Percentiles rank a stretch among this genome's conserved stretches.
phyloP scores from a whole-genome alignment of 2,329 filamentous ascomycete genomes.

The Fusarium domesticum region DNA sequence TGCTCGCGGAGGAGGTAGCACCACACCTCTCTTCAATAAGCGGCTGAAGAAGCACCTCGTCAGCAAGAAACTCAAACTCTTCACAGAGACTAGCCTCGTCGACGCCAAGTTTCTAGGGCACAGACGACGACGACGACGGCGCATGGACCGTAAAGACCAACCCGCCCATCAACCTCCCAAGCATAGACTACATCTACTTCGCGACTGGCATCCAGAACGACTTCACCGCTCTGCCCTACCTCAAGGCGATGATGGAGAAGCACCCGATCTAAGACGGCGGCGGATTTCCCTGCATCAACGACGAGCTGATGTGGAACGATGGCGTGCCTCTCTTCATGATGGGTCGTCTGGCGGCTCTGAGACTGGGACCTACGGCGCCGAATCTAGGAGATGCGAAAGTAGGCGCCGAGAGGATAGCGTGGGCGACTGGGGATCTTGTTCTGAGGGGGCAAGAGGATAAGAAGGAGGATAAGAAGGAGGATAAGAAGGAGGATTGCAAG shows the following conservation, averaged over 20 bases:
- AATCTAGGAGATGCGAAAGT: slow-evolving; percentile 72
- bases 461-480: slow-evolving; percentile 4
- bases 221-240: slow-evolving; percentile 56
- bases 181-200: slow-evolving; percentile 69
- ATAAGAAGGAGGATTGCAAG: slow-evolving; percentile 7
- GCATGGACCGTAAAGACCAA: slow-evolving; percentile 47
- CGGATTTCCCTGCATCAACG: slow-evolving; percentile 69
- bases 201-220: slow-evolving; percentile 70
- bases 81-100: slow-evolving; percentile 55
- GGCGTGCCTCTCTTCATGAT: slow-evolving; percentile 72
- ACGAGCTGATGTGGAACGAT: slow-evolving; percentile 72
- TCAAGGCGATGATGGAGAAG: slow-evolving; percentile 56
- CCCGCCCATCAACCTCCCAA: slow-evolving; percentile 53
- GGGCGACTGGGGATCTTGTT: slow-evolving; percentile 61
- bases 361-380: slow-evolving; percentile 67
- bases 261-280: slow-evolving; percentile 61
- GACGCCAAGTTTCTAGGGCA: slow-evolving; percentile 49
- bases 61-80: slow-evolving; percentile 50
- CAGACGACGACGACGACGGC: slow-evolving; percentile 33
- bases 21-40: slow-evolving; percentile 66
- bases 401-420: slow-evolving; percentile 70
- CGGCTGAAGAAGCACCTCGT: slow-evolving; percentile 60
- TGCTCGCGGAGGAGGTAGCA: slow-evolving; percentile 72
- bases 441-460: slow-evolving; percentile 18
- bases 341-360: slow-evolving; percentile 63